A percentile compares a stretch with the other conserved stretches of the same genome.
These are phyloP conservation scores for Anthracocystis setariae DNA, from an alignment of 1,284 basidiomycete species.

Conservation along the genomic window DNA sequence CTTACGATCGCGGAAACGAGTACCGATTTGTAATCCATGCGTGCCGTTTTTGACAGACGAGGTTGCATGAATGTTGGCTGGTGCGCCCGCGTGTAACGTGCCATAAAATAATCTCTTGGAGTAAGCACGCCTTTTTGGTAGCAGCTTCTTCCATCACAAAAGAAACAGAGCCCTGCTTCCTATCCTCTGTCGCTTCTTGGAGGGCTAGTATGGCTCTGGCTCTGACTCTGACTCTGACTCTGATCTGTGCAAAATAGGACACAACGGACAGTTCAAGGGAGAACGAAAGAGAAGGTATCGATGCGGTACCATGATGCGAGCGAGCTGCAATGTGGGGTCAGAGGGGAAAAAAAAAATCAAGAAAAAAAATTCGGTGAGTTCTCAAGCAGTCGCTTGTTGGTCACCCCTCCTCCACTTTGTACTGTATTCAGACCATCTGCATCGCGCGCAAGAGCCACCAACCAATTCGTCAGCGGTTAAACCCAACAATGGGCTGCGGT, in stretches of 20 bases:
- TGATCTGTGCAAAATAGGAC: too few species aligned
- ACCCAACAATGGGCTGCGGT: too few species aligned
- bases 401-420: conserved; percentile 15
- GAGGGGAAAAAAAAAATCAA: conserved; percentile 1
- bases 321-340: neutral
- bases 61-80: conserved; percentile 8
- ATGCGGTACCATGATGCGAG: conserved; percentile 3
- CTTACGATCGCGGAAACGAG: conserved; percentile 23
- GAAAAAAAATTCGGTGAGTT: too few species aligned
- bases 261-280: too few species aligned
- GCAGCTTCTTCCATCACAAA: too few species aligned
- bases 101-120: neutral
- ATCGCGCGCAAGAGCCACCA: conserved; percentile 22
- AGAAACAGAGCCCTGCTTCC: too few species aligned
- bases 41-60: conserved; percentile 1
- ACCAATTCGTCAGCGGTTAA: too few species aligned
- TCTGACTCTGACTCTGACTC: too few species aligned
- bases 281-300: too few species aligned
- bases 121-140: neutral
- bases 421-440: conserved; percentile 7
- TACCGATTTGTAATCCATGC: conserved; percentile 39
- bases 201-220: too few species aligned
- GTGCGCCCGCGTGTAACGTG: conserved; percentile 1
- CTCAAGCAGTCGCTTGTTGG: too few species aligned
- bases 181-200: too few species aligned